phyloP scores from a whole-genome alignment of 768 basidiomycete species.

The Boletus huronensis region DNA sequence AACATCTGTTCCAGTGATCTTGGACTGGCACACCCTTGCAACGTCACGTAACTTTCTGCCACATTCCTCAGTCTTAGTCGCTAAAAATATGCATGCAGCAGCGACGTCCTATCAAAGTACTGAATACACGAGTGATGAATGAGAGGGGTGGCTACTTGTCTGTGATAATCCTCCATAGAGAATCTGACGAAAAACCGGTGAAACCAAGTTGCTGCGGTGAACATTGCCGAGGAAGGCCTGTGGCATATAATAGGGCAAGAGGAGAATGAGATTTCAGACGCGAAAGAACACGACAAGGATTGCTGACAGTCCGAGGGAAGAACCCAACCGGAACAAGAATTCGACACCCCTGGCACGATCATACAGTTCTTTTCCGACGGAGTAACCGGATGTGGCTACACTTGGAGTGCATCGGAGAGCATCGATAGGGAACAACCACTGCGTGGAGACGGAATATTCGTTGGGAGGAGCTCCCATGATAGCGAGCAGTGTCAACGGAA shows the following conservation, averaged over 20 bases:
- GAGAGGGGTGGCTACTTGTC: slow-evolving; percentile 40
- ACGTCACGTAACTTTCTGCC: slow-evolving; percentile 85
- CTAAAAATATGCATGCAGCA: slow-evolving; percentile 81
- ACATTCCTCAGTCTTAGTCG: slow-evolving; percentile 91
- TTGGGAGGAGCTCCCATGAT: slow-evolving; percentile 23
- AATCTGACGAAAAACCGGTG: slow-evolving; percentile 90
- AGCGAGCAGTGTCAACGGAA: background rate
- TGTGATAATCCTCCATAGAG: slow-evolving; percentile 82
- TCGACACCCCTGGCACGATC: slow-evolving; percentile 81
- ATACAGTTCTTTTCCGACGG: slow-evolving; percentile 66
- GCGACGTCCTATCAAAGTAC: slow-evolving; percentile 62
- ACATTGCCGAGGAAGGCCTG: slow-evolving; percentile 79
- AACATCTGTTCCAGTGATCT: slow-evolving; percentile 55
- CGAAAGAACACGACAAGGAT: slow-evolving; percentile 4
- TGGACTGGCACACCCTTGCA: slow-evolving; percentile 69
- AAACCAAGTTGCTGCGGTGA: slow-evolving; percentile 87
- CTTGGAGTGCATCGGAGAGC: slow-evolving; percentile 61
- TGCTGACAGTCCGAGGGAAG: slow-evolving; percentile 72
- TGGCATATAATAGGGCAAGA: slow-evolving; percentile 10
- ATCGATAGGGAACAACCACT: slow-evolving; percentile 71
- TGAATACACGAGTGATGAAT: slow-evolving; percentile 8
- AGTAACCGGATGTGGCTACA: slow-evolving; percentile 39
- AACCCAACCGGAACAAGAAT: slow-evolving; percentile 79
- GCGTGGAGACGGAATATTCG: slow-evolving; percentile 37
- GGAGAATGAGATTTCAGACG: slow-evolving; percentile 11